Evolutionary conservation across 2,329 filamentous ascomycete species (phyloP).

Genomic region (Emmonsiellopsis sp.): DNA sequence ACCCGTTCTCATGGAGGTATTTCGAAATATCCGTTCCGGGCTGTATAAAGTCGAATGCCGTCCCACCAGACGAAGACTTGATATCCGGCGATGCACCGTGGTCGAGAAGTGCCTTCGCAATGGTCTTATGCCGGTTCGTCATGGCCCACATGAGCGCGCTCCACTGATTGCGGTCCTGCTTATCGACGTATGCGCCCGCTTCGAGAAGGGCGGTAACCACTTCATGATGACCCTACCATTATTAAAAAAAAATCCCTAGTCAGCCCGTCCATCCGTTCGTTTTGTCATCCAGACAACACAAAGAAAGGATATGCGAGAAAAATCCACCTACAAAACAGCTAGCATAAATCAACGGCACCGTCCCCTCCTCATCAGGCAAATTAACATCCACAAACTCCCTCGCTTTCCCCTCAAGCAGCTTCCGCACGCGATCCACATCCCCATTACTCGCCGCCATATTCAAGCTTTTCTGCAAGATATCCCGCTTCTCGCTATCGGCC

Average conservation of each 20-base stretch:
- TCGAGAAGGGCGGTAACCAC: constrained; percentile 78
- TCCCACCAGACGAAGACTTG: constrained; percentile 87
- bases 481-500: constrained; percentile 66
- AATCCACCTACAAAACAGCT: constrained; percentile 77
- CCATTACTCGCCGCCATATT: constrained; percentile 97
- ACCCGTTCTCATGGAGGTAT: constrained; percentile 90
- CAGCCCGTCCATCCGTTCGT: neutral
- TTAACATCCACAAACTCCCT: constrained; percentile 75
- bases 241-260: constrained; percentile 3
- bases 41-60: constrained; percentile 89
- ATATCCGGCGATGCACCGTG: constrained; percentile 92
- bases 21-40: constrained; percentile 95
- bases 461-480: constrained; percentile 74
- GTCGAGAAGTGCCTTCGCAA: constrained; percentile 85
- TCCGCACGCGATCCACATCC: constrained; percentile 70
- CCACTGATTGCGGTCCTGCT: constrained; percentile 94
- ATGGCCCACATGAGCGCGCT: constrained; percentile 99
- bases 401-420: constrained; percentile 65
- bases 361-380: constrained; percentile 84
- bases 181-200: constrained; percentile 80
- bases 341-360: constrained; percentile 91
- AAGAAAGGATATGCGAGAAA: neutral
- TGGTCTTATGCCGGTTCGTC: constrained; percentile 95
- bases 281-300: too few relatives aligned
- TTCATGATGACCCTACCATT: constrained; percentile 66